phyloP scores from a whole-genome alignment of 495 filamentous ascomycete genomes.

The Neurospora discreta region DNA sequence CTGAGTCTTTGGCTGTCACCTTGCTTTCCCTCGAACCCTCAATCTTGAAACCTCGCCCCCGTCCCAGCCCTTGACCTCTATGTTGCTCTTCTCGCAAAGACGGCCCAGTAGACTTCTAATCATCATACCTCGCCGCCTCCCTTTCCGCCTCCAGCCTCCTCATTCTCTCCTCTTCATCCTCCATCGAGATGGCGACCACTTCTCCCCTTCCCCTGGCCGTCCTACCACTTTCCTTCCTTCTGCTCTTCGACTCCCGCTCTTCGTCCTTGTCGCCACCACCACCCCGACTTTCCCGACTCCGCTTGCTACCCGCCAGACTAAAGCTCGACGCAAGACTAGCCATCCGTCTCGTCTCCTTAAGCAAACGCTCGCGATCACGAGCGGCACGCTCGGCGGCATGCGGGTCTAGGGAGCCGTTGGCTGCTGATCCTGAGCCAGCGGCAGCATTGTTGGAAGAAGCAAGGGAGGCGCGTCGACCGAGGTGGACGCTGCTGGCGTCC shows the following conservation, averaged over 20 bases:
- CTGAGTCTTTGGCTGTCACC: neutral
- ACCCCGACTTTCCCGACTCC: slow-evolving; percentile 5
- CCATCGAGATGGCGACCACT: slow-evolving; percentile 23
- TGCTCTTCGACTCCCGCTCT: slow-evolving; percentile 29
- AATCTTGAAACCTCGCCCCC: neutral
- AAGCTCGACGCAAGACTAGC: slow-evolving; percentile 37
- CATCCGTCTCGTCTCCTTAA: slow-evolving; percentile 69
- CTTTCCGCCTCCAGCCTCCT: slow-evolving; percentile 41
- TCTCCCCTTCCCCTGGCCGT: slow-evolving; percentile 35
- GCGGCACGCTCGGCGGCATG: slow-evolving; percentile 69
- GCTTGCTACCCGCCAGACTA: slow-evolving; percentile 26
- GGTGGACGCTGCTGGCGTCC: slow-evolving; percentile 11
- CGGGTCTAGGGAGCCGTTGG: slow-evolving; percentile 38
- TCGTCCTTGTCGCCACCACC: neutral
- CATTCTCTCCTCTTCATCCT: slow-evolving; percentile 38
- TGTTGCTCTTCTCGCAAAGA: neutral
- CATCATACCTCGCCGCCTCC: slow-evolving; percentile 31
- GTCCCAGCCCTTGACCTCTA: neutral
- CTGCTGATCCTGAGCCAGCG: slow-evolving; percentile 23
- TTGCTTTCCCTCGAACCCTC: neutral
- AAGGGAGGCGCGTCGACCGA: slow-evolving; percentile 24
- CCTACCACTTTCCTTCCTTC: slow-evolving; percentile 20
- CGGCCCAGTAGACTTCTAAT: slow-evolving; percentile 1
- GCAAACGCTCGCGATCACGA: slow-evolving; percentile 60
- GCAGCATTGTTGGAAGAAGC: slow-evolving; percentile 18